Evolutionary conservation across 306 rosid species (phyloP).

Genomic region (Vachellia collinsii): DNA sequence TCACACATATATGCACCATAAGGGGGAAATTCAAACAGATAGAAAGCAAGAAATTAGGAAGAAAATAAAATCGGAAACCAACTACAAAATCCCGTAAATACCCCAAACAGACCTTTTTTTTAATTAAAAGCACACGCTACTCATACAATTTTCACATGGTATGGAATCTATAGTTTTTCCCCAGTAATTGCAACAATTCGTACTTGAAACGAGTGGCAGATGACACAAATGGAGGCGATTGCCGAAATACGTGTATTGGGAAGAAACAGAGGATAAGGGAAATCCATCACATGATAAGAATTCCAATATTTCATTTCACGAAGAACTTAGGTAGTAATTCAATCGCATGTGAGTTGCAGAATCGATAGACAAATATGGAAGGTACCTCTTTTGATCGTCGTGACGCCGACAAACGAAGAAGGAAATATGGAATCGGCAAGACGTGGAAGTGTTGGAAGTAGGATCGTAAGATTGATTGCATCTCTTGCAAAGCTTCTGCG

Average conservation of each 20-base stretch:
- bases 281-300: neutral
- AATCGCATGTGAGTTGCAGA: neutral
- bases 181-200: neutral
- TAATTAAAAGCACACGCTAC: neutral
- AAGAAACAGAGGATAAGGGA: neutral
- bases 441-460: constrained; percentile 52
- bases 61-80: neutral
- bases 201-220: neutral
- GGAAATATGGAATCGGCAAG: constrained; percentile 90
- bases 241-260: neutral
- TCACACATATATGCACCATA: neutral
- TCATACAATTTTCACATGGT: neutral
- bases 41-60: neutral
- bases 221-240: neutral
- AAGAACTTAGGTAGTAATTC: neutral
- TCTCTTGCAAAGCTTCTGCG: constrained; percentile 59
- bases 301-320: neutral
- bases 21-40: neutral
- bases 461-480: constrained; percentile 56
- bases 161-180: neutral
- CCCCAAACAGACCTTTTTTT: neutral
- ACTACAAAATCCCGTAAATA: neutral
- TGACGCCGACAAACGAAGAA: constrained; percentile 96
- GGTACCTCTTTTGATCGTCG: constrained; percentile 85
- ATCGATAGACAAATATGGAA: neutral